These are phyloP conservation scores for Dothiorella sarmentorum DNA, from an alignment of 2,329 filamentous ascomycete species.

Conservation along the genomic window DNA sequence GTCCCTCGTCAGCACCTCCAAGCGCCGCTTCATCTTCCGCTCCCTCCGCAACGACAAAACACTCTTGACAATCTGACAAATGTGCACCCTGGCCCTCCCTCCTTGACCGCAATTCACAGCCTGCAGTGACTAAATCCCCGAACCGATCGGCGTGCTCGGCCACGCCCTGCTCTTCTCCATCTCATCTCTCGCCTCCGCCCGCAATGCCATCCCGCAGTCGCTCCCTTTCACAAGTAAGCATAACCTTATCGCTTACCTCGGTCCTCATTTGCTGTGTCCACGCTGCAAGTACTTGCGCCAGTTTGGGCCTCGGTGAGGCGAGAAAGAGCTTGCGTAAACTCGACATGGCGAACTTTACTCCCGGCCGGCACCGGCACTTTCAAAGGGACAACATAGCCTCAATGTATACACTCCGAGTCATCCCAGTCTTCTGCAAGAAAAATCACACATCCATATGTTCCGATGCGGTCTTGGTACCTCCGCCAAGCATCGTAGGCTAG, in stretches of 20 bases:
- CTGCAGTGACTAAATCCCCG: not conserved
- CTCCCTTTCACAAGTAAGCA: not conserved
- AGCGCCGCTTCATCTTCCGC: conserved; percentile 1
- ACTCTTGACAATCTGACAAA: conserved; percentile 10
- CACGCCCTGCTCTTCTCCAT: not conserved
- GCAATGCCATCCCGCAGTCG: not conserved
- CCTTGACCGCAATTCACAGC: conserved; percentile 6
- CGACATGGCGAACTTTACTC: not conserved
- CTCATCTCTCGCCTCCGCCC: not conserved
- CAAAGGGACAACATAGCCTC: not conserved
- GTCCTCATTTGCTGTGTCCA: too few species aligned
- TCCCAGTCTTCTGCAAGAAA: not conserved
- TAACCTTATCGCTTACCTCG: not conserved
- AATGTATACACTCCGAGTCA: not conserved
- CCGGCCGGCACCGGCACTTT: not conserved
- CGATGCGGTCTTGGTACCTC: conserved; percentile 4
- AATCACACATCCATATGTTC: not conserved
- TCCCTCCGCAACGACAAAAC: not conserved
- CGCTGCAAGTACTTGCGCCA: too few species aligned
- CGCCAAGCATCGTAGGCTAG: conserved; percentile 13
- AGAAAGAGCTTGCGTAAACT: not conserved
- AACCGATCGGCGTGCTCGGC: not conserved
- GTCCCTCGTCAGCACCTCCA: conserved; percentile 2
- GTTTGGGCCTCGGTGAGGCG: not conserved
- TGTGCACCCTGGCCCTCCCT: not conserved